Conservation (phyloP, 2,329 filamentous ascomycete genomes). For the Trichoderma atrobrunneum region DNA sequence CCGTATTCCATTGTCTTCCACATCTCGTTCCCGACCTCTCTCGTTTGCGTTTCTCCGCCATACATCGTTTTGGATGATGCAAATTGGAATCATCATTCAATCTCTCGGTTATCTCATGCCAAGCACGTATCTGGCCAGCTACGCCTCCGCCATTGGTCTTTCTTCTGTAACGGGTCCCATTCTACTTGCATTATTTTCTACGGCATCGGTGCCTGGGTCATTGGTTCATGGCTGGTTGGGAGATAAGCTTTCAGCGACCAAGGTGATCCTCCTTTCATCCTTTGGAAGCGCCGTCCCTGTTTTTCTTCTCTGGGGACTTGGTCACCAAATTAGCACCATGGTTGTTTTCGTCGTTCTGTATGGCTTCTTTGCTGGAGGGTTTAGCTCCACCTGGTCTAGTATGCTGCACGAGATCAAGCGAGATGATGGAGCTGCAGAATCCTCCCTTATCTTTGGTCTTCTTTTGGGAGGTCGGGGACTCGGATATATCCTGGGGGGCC, state of each 20-base stretch:
- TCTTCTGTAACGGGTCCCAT: constrained; percentile 56
- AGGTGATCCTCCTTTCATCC: constrained; percentile 56
- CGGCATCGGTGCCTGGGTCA: constrained; percentile 57
- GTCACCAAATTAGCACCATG: constrained; percentile 50
- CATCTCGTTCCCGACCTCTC: constrained; percentile 36
- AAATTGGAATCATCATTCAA: constrained; percentile 56
- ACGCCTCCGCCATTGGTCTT: constrained; percentile 49
- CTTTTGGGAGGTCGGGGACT: constrained; percentile 58
- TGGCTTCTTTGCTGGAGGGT: constrained; percentile 64
- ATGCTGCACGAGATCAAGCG: constrained; percentile 45
- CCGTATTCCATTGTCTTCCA: constrained; percentile 43
- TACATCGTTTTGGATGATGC: constrained; percentile 56
- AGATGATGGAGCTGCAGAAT: constrained; percentile 34
- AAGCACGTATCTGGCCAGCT: constrained; percentile 59
- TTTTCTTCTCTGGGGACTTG: constrained; percentile 61
- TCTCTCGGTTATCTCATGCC: constrained; percentile 63
- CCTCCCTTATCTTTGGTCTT: constrained; percentile 56
- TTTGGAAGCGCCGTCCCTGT: constrained; percentile 54
- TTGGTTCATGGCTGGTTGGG: constrained; percentile 57
- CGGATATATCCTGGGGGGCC: constrained; percentile 59
- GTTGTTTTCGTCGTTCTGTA: constrained; percentile 61
- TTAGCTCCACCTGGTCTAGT: constrained; percentile 60
- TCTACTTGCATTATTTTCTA: constrained; percentile 59
- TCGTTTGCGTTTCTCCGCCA: constrained; percentile 50
- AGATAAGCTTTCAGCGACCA: constrained; percentile 51